phyloP scores from a whole-genome alignment of 2,329 filamentous ascomycete species.

The Pseudocercospora ulei region DNA sequence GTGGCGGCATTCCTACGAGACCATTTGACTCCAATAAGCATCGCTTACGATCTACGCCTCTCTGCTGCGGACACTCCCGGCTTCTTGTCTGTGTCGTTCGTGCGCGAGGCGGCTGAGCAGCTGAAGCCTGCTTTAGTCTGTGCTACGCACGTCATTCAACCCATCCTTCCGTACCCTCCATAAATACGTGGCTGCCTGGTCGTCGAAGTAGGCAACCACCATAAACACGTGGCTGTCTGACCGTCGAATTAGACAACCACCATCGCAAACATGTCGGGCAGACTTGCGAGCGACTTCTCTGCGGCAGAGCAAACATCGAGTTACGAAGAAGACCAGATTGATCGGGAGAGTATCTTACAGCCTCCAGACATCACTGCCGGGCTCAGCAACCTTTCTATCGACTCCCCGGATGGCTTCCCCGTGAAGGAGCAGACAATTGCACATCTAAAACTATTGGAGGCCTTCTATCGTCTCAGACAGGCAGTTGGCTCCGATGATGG shows the following conservation, averaged over 20 bases:
- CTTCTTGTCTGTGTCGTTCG: conserved; percentile 2
- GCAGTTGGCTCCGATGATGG: conserved; percentile 57
- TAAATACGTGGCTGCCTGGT: too few species aligned
- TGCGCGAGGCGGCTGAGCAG: too few species aligned
- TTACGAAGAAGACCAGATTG: conserved; percentile 23
- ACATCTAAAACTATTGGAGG: conserved; percentile 63
- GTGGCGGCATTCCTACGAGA: too few species aligned
- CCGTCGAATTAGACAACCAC: neutral
- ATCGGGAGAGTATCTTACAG: conserved; percentile 21
- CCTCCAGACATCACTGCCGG: conserved; percentile 29
- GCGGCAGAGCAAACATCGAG: conserved; percentile 20
- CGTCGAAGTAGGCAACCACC: too few species aligned
- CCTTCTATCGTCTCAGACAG: conserved; percentile 58
- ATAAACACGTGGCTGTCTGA: neutral
- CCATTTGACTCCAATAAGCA: conserved; percentile 6
- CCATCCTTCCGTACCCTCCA: too few species aligned
- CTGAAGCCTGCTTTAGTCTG: too few species aligned
- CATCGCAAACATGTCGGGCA: conserved; percentile 24
- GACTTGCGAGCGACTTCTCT: conserved; percentile 25
- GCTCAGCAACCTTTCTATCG: conserved; percentile 31
- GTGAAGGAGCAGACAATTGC: conserved; percentile 53
- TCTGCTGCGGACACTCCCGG: conserved; percentile 4
- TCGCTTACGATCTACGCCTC: neutral
- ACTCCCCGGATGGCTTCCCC: conserved; percentile 32
- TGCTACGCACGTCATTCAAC: too few species aligned